Base-by-base conservation (phyloP, 352 stramenopile genomes). In the Phytophthora cactorum region DNA sequence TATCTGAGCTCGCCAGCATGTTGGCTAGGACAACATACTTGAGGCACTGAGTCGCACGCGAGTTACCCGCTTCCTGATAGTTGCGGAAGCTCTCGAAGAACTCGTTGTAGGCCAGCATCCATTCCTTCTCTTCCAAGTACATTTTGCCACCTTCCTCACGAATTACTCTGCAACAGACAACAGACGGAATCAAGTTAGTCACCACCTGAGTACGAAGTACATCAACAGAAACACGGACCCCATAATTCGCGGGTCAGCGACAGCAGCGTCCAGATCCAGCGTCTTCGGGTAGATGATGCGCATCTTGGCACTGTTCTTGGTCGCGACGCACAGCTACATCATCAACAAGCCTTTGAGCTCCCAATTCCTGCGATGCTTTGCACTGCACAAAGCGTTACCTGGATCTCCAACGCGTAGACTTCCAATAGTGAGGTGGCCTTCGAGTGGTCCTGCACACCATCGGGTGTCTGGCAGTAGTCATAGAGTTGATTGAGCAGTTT, bases 51-150 rank as follows among this genome's bases (percentile, higher is more conserved):
- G 90, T 96, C 25, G 93, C 91, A 12, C 90, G 86, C 27, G 81
- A 61, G 59, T 97, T 96, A 5, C 90, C 93, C 11, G 91, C 91
- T 73, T 98, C 90, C 59, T 98, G 92, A 68, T 98, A 97, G 68
- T 96, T 97, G 36, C 90, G 84, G 64, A 98, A 98, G 59, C 90
- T 95, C 76, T 97, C 91, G 36, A 97, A 98, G 66, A 98, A 97
- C 66, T 98, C 90, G 63, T 98, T 97, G 80, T 98, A 98, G 44
- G 93, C 93, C 36, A 93, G 74, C 64, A 86, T 86, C 91, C 91
- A 98, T 57, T 95, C 72, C 29, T 84, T 82, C 70, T 97, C 83
- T 47, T 91, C 82, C 79, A 98, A 76, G 70, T 97, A 95, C 91
- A 98, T 98, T 64, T 97, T 97, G n/a, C 92, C 93, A 8, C 93